These are phyloP conservation scores for Termitomyces sp. DNA, from an alignment of 768 basidiomycete species.

Conservation along the genomic window DNA sequence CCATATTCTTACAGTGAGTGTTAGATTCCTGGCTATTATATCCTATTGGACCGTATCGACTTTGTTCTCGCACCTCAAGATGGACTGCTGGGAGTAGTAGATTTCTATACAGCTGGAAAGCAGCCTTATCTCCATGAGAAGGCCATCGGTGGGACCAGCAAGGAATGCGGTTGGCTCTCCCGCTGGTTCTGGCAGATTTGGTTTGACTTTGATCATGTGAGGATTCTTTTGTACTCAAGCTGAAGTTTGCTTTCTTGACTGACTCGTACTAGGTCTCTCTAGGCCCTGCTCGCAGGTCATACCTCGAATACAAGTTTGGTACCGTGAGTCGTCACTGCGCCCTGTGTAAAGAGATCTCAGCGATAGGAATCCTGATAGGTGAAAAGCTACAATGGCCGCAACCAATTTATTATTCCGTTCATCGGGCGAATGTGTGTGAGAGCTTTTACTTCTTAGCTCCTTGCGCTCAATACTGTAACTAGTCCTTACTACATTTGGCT, in stretches of 20 bases:
- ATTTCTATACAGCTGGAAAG: slow-evolving; percentile 66
- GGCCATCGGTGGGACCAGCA: slow-evolving; percentile 60
- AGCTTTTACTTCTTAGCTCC: not conserved
- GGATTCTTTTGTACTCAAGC: slow-evolving; percentile 16
- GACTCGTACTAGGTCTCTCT: slow-evolving; percentile 33
- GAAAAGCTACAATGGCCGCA: slow-evolving; percentile 71
- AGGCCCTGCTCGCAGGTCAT: slow-evolving; percentile 58
- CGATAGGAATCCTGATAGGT: slow-evolving; percentile 25
- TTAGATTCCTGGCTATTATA: slow-evolving; percentile 61
- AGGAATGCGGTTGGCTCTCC: slow-evolving; percentile 60
- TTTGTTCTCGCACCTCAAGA: slow-evolving; percentile 55
- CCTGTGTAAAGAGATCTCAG: not conserved
- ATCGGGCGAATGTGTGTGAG: slow-evolving; percentile 52
- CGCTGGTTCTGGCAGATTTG: slow-evolving; percentile 80
- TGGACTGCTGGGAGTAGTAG: slow-evolving; percentile 64
- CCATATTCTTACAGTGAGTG: not conserved
- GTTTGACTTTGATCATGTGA: slow-evolving; percentile 52
- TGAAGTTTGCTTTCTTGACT: not conserved
- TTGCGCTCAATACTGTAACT: not conserved
- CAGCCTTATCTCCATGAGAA: slow-evolving; percentile 53
- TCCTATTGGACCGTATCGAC: slow-evolving; percentile 64
- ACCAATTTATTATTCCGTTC: slow-evolving; percentile 64
- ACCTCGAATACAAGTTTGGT: slow-evolving; percentile 77
- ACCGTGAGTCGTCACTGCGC: slow-evolving; percentile 38
- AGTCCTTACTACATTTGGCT: slow-evolving; percentile 77